A percentile compares a stretch with the other conserved stretches of the same genome.
Conservation (phyloP, 1,284 basidiomycete genomes). For the Flammula alnicola region DNA sequence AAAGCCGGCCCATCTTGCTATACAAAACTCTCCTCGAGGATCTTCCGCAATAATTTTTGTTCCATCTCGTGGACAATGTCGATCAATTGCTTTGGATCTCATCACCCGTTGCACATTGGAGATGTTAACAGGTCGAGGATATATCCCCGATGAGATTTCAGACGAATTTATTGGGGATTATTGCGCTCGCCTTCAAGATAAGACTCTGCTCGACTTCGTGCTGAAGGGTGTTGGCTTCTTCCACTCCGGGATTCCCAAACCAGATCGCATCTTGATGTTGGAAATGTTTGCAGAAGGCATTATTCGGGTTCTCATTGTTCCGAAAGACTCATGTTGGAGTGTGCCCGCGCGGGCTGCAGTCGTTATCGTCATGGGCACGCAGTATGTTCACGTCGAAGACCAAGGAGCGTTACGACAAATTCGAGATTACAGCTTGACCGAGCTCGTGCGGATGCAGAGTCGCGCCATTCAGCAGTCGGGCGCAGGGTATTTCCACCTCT, state of each 20-base stretch:
- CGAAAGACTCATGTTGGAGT: slow-evolving; percentile 87
- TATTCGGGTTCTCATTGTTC: slow-evolving; percentile 82
- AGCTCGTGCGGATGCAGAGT: slow-evolving; percentile 92
- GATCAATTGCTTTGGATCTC: slow-evolving; percentile 80
- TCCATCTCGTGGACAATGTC: slow-evolving; percentile 84
- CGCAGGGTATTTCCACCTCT: slow-evolving; percentile 77
- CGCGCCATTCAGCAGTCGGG: slow-evolving; percentile 72
- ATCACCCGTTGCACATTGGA: slow-evolving; percentile 88
- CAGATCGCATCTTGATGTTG: slow-evolving; percentile 81
- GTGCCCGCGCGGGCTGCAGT: slow-evolving; percentile 80
- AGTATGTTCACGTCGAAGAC: slow-evolving; percentile 70
- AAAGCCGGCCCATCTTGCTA: slow-evolving; percentile 84
- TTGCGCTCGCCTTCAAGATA: slow-evolving; percentile 67
- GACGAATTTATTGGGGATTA: slow-evolving; percentile 67
- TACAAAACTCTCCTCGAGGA: slow-evolving; percentile 46
- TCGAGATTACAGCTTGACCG: slow-evolving; percentile 79
- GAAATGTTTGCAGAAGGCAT: slow-evolving; percentile 85
- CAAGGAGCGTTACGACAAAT: slow-evolving; percentile 66
- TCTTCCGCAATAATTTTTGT: slow-evolving; percentile 86
- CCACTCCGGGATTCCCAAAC: slow-evolving; percentile 71
- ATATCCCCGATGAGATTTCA: slow-evolving; percentile 61
- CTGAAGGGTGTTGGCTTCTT: slow-evolving; percentile 92
- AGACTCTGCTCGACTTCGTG: slow-evolving; percentile 73
- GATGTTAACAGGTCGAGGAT: slow-evolving; percentile 72
- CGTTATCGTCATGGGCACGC: slow-evolving; percentile 93